phyloP scores from a whole-genome alignment of 257 asterid genomes.

The Handroanthus guayacan region DNA sequence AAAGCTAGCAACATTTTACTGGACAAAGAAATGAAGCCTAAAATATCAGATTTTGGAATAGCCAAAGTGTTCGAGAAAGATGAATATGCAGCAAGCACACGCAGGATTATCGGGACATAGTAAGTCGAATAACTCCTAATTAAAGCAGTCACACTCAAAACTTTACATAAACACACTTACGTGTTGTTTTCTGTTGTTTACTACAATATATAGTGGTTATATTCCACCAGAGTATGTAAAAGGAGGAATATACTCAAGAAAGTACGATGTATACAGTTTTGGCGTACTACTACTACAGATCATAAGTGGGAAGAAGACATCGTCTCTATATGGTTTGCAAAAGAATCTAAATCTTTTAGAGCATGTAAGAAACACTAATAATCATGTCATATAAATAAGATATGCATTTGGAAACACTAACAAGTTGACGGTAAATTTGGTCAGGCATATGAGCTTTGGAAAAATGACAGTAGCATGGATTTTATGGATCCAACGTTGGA shows the following conservation, averaged over 20 bases:
- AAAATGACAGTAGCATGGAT: conserved; percentile 25
- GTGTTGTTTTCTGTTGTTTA: background rate
- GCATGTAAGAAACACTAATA: conserved; percentile 35
- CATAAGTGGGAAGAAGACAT: conserved; percentile 47
- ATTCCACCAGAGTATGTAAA: conserved; percentile 55
- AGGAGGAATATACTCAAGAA: conserved; percentile 48
- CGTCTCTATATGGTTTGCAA: conserved; percentile 39
- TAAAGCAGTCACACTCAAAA: background rate
- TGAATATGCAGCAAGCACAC: conserved; percentile 43
- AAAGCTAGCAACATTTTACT: conserved; percentile 31
- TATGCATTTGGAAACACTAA: conserved; percentile 2
- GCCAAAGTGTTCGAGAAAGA: conserved; percentile 41
- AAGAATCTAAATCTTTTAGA: conserved; percentile 43
- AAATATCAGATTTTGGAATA: conserved; percentile 24
- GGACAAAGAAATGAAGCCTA: conserved; percentile 28
- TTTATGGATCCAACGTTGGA: conserved; percentile 43
- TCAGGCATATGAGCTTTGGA: conserved; percentile 54
- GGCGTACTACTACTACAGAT: conserved; percentile 52
- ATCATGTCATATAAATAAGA: background rate
- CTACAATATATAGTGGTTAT: conserved; percentile 43
- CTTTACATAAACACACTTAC: background rate
- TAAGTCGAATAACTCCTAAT: conserved; percentile 31
- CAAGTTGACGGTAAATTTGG: conserved; percentile 1
- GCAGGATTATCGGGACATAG: conserved; percentile 52
- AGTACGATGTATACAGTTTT: conserved; percentile 53